phyloP scores from a whole-genome alignment of 208 protist genomes.

The Trypanosomatidae sp. region DNA sequence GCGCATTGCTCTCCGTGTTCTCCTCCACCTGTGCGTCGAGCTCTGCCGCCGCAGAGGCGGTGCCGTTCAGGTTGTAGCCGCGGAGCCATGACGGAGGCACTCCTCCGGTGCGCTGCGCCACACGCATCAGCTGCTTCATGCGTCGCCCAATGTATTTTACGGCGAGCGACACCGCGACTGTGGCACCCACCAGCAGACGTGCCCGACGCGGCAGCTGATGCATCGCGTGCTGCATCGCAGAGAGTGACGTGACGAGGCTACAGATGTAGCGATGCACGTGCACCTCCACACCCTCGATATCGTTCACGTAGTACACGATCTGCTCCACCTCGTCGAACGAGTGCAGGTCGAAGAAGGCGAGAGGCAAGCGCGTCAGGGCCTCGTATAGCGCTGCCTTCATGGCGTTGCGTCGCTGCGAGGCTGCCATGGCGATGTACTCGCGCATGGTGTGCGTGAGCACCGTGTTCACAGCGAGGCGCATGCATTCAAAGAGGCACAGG shows the following conservation, averaged over 20 bases:
- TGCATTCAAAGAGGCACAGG: conserved; percentile 53
- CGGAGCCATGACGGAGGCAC: conserved; percentile 29
- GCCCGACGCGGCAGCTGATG: conserved; percentile 23
- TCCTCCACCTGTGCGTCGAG: conserved; percentile 59
- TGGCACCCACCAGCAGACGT: conserved; percentile 28
- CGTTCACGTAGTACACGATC: conserved; percentile 77
- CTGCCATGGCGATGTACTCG: conserved; percentile 47
- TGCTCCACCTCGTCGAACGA: conserved; percentile 65
- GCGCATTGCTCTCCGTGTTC: conserved; percentile 42
- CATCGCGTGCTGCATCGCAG: conserved; percentile 31
- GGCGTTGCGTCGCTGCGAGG: conserved; percentile 44
- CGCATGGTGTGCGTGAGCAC: conserved; percentile 39
- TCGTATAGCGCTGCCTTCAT: conserved; percentile 63
- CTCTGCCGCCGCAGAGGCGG: conserved; percentile 15
- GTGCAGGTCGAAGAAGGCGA: conserved; percentile 66
- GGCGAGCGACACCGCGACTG: conserved; percentile 20
- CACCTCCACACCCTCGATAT: conserved; percentile 84
- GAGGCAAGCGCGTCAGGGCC: conserved; percentile 55
- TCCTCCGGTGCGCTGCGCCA: conserved; percentile 23
- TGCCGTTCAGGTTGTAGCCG: conserved; percentile 17
- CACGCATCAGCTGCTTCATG: conserved; percentile 26
- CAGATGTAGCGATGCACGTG: conserved; percentile 62
- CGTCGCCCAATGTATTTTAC: conserved; percentile 21
- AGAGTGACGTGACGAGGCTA: conserved; percentile 23
- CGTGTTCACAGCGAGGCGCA: conserved; percentile 42